Conservation (phyloP, 78 protist genomes). For the Salpingoeca rosetta region DNA sequence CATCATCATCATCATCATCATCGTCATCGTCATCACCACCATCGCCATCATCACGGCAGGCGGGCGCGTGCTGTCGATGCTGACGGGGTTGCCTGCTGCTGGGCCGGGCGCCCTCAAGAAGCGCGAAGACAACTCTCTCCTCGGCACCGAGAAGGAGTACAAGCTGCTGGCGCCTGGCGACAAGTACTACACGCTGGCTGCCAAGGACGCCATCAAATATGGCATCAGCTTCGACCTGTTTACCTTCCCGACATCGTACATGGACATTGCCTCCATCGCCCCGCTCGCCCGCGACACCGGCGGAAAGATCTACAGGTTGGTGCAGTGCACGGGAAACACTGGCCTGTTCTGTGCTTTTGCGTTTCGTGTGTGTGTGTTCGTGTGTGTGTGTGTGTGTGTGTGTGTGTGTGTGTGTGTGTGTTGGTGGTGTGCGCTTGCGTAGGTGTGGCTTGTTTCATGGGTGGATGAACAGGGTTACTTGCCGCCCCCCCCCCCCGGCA, state of each 20-base stretch:
- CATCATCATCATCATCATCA: no score
- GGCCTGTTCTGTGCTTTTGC: not conserved
- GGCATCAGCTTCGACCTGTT: constrained; percentile 26
- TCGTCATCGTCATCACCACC: no score
- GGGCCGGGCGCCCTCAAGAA: constrained; percentile 20
- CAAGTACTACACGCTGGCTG: not conserved
- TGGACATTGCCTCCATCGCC: constrained; percentile 27
- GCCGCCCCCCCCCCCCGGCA: no score
- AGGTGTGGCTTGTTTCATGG: constrained; percentile 6
- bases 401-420: not conserved
- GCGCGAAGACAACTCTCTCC: constrained; percentile 32
- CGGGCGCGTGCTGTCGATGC: constrained; percentile 6
- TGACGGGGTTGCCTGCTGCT: not conserved
- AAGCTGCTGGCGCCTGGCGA: not conserved
- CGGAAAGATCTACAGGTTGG: not conserved
- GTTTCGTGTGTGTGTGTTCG: no score
- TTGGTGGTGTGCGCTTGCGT: no score
- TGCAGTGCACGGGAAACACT: no score
- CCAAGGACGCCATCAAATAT: not conserved
- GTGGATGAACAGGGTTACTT: no score
- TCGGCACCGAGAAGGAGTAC: constrained; percentile 44
- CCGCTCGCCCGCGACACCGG: not conserved
- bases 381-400: no score
- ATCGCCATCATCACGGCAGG: not conserved
- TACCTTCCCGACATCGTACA: constrained; percentile 6